Evolutionary conservation across 2,329 filamentous ascomycete species (phyloP).

Genomic region (Talaromyces funiculosus): DNA sequence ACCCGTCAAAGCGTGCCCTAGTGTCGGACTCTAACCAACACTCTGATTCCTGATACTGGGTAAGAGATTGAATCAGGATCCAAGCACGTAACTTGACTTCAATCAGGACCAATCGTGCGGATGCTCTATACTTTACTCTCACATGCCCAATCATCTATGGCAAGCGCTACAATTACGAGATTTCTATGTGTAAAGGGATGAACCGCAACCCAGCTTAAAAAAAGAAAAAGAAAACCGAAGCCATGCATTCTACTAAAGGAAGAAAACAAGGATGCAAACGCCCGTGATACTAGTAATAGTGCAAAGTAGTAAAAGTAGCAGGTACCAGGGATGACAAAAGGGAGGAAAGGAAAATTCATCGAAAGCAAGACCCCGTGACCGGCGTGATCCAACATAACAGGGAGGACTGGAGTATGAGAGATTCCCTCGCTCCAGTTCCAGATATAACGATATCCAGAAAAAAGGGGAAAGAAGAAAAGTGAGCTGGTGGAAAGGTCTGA

Average conservation of each 20-base stretch:
- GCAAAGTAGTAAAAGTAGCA: not conserved
- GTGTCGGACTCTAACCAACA: not conserved
- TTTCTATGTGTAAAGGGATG: not conserved
- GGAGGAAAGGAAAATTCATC: not conserved
- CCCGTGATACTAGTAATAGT: conserved; percentile 8
- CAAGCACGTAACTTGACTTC: not conserved
- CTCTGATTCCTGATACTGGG: not conserved
- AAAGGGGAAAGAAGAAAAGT: not conserved
- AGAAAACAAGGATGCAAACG: conserved; percentile 8
- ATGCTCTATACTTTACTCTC: not conserved
- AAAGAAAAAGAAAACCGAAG: conserved; percentile 2
- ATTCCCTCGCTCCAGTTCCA: not conserved
- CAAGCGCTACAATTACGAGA: not conserved
- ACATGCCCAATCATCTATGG: not conserved
- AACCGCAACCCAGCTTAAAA: not conserved
- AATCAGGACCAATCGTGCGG: too few relatives aligned
- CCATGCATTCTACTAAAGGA: conserved; percentile 11
- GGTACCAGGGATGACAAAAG: not conserved
- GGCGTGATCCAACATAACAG: conserved; percentile 8
- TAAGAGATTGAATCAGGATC: not conserved
- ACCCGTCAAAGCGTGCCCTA: conserved; percentile 3
- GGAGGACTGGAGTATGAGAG: not conserved
- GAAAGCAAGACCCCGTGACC: not conserved
- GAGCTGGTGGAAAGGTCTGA: not conserved
- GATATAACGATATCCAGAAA: not conserved